Base-by-base conservation (phyloP, 2,329 filamentous ascomycete species). In the Thielaviopsis euricoi region DNA sequence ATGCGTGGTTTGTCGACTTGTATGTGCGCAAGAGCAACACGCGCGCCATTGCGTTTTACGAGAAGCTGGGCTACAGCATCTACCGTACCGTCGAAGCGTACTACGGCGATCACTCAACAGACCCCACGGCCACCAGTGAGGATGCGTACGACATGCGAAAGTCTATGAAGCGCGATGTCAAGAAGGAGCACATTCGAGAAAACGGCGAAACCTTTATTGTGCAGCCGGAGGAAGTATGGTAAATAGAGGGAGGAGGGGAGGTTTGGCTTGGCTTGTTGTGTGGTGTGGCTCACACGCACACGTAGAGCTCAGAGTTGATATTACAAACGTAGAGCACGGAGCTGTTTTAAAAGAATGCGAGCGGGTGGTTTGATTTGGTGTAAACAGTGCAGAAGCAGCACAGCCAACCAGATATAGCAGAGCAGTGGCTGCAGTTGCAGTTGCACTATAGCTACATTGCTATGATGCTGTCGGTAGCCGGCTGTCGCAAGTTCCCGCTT, bases 141-240 rank as follows among this genome's bases (percentile, higher is more conserved):
- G 91, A 97, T 73, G 93, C 91, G 19, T 93, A 88, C 69, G 93
- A 98, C 72, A 98, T 98, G 93, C 82, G 93, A 63, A 97, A 96
- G 69, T 81, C 89, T 43, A 81, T 91, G 73, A 86, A 80, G 70
- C 80, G 90, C 66, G 93, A 98, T 71, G 80, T 78, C 69, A 79
- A 84, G 58, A 73, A 78, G 59, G 79, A 87, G 69, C 88, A 94
- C 70, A 78, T 95, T 53, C 80, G 93, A 63, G 80, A 85, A 57
- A 81, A 91, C 64, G 93, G 93, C 19, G 86, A 93, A 73, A 76
- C 81, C 60, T 82, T 87, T 67, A 77, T 80, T 64, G 89, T 98
- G 25, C 75, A 79, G 53, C 88, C 90, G 1, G 82, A 87, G 61
- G 88, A 96, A 71, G 90, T 98, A 56, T 96, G 87, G 83, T 90